Evolutionary conservation across 2,329 filamentous ascomycete species (phyloP), one percentile per base, ranked within the genome.

Genomic region (Helminthosporium solani): DNA sequence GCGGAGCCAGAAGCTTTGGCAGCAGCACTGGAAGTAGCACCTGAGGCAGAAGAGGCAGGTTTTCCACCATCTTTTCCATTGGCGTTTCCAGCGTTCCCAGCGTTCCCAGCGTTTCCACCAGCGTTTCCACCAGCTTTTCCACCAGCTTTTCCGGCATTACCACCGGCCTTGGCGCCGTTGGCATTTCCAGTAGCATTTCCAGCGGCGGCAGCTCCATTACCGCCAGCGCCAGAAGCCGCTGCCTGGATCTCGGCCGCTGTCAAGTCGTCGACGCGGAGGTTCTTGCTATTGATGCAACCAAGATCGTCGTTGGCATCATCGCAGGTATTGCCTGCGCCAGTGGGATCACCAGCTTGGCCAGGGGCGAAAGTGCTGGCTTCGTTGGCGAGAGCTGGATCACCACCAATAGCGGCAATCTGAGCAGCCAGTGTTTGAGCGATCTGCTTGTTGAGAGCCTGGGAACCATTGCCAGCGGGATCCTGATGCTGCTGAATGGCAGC

Each of bases 401-500:
- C 84, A 12, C 84, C 84, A 51, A 87, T 74, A 3, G 73, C 70
- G 16, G 77, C 75, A 41, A 87, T 79, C 69, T 86, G 80, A 42
- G 73, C 69, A 15, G 84, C 83, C 3, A 86, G 72, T 35, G 75
- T 76, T 6, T 84, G 72, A 37, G 80, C 77, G 54, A 86, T 79
- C 28, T 74, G 72, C 72, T 84, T 85, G 74, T 87, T 87, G 38
- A 73, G 70, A 1, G 64, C 76, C 12, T 77, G 75, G 11, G 83
- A 80, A 33, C 76, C 77, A 2, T 74, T 61, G 0, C 80, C 80
- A 16, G 84, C 84, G 21, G 84, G 82, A 63, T 87, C 84, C 52
- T 87, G 83, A 68, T 87, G 84, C 68, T 85, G 82, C 43, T 74
- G 70, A 48, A 87, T 64, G 34, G 81, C 81, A 21, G 75, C 78